Base-by-base conservation (phyloP, 2,329 filamentous ascomycete genomes). In the Ilyonectria mors-panacis region DNA sequence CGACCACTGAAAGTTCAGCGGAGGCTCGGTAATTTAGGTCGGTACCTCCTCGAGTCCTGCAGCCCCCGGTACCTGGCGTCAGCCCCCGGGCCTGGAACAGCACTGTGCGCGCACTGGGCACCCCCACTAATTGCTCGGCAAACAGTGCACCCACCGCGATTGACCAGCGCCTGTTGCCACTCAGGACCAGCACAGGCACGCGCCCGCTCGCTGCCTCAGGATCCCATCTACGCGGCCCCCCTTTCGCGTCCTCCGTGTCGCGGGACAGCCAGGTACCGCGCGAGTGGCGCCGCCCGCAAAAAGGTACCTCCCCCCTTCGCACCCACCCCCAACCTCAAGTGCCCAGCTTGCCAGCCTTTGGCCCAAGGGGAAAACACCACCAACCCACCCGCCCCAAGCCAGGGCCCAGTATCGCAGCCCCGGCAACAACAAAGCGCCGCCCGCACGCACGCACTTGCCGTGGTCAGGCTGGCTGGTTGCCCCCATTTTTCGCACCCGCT, bases 121-220 rank as follows among this genome's bases (percentile, higher is more conserved):
- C 45, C 66, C 62, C 73, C 73, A 75, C 73, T 75, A 69, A 72
- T 60, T 39, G 58, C 39, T 68, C 66, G 64, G 71, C 70, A 66
- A 66, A 73, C 66, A 75, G 73, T 65, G 67, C 68, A 70, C 67
- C 61, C 69, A 66, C 42, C 5, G 21, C 45, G 45, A 47, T 13
- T 47, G 45, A 21, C 45, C 23, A 26, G 13, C 37, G 15, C 44
- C 19, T 70, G 60, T 71, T 74, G 72, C 70, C 70, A 72, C 67
- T 60, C 68, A 68, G 67, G 64, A 61, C 67, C 59, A 71, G n/a
- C 35, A 64, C 44, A 51, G 42, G 39, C 55, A 54, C 39, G 58
- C 35, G 62, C 66, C 70, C 60, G 66, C 73, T 76, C 68, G 74
- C 56, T 76, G 74, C 74, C 74, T 76, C 74, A 75, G 73, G 74